phyloP scores from a whole-genome alignment of 2,329 filamentous ascomycete species.

The Dothideomycetes sp. region DNA sequence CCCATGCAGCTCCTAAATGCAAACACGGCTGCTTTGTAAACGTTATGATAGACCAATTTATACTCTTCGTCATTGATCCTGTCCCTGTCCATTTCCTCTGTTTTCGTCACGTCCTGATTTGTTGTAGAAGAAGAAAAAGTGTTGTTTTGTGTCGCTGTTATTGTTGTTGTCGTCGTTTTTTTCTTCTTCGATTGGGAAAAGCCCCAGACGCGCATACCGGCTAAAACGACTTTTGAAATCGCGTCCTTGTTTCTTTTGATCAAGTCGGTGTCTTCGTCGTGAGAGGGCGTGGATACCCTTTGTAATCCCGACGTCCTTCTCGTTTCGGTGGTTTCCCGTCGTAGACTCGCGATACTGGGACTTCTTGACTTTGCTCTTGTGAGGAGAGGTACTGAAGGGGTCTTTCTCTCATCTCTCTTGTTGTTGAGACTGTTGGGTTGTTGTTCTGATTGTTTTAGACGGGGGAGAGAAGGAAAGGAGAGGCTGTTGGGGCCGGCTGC shows the following conservation, averaged over 20 bases:
- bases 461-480: slow-evolving; percentile 22
- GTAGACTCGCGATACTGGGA: slow-evolving; percentile 23
- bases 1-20: slow-evolving; percentile 36
- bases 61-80: slow-evolving; percentile 39
- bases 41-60: slow-evolving; percentile 44
- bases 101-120: slow-evolving; percentile 18
- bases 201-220: slow-evolving; percentile 45
- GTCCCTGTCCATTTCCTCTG: slow-evolving; percentile 19
- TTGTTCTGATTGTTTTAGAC: slow-evolving; percentile 22
- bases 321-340: slow-evolving; percentile 15
- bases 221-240: slow-evolving; percentile 42
- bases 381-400: slow-evolving; percentile 18
- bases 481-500: slow-evolving; percentile 20
- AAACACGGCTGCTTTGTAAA: slow-evolving; percentile 41
- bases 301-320: not conserved
- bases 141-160: too few species aligned
- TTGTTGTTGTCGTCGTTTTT: not conserved
- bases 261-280: slow-evolving; percentile 13
- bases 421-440: slow-evolving; percentile 18
- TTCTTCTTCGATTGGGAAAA: slow-evolving; percentile 29
- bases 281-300: not conserved
- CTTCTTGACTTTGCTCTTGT: slow-evolving; percentile 22
- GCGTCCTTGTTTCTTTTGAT: slow-evolving; percentile 39
- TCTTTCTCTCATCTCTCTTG: slow-evolving; percentile 14
- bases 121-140: not conserved